These are phyloP conservation scores for Mycena sp. DNA, from an alignment of 1,284 basidiomycete genomes.

Conservation along the genomic window DNA sequence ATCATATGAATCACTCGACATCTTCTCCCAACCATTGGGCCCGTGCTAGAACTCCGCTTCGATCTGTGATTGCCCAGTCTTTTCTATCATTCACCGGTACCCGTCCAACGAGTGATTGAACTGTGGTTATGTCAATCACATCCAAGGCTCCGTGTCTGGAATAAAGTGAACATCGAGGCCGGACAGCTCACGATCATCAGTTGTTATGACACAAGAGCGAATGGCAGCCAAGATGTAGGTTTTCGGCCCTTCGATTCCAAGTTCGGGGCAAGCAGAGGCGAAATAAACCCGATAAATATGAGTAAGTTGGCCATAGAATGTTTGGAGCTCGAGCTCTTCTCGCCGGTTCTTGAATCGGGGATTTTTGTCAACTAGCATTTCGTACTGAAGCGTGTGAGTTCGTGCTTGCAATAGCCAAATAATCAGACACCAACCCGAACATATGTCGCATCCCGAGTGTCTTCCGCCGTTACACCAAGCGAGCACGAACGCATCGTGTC, in stretches of 20 bases:
- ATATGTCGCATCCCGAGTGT: no score
- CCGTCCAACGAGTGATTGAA: constrained; percentile 15
- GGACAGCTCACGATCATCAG: background rate
- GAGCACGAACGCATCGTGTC: no score
- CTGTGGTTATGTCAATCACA: constrained; percentile 11
- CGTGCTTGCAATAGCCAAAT: no score
- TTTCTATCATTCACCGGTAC: background rate
- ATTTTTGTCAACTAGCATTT: no score
- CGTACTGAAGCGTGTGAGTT: no score
- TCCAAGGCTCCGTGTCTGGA: constrained; percentile 1
- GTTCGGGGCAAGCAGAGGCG: background rate
- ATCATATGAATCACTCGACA: background rate
- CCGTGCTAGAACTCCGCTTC: constrained; percentile 9
- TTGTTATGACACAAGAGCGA: background rate
- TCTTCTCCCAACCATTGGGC: constrained; percentile 12
- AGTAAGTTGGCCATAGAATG: constrained; percentile 23
- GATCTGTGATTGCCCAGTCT: constrained; percentile 19
- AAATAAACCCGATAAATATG: constrained; percentile 13
- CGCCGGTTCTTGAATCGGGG: no score
- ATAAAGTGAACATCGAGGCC: constrained; percentile 15
- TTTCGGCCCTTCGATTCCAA: background rate
- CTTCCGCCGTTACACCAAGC: no score
- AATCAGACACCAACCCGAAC: no score
- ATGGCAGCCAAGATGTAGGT: constrained; percentile 17
- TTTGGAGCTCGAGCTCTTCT: no score